phyloP scores from a whole-genome alignment of 345 rosid genomes.

The Cardamine resedifolia region DNA sequence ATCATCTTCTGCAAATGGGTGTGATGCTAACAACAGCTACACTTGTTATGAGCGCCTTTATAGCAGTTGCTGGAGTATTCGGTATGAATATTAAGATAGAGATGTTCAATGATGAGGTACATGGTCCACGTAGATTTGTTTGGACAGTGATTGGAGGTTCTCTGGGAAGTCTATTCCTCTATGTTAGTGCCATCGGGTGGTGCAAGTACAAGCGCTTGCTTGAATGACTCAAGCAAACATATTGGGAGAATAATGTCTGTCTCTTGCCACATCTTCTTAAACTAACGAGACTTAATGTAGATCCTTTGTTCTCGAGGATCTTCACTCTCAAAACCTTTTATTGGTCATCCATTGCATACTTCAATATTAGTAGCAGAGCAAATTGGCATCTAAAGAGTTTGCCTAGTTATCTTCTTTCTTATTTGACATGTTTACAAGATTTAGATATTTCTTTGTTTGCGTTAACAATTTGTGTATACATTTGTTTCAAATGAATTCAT shows the following conservation, averaged over 20 bases:
- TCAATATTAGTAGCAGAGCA: neutral
- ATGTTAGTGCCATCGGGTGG: constrained; percentile 80
- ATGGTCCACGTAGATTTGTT: constrained; percentile 49
- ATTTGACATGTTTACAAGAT: too few species aligned
- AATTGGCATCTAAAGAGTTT: neutral
- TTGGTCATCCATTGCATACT: neutral
- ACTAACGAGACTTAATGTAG: neutral
- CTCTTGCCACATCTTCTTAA: neutral
- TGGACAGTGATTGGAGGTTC: constrained; percentile 80
- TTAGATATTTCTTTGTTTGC: neutral
- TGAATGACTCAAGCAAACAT: constrained; percentile 38
- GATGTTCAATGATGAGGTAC: constrained; percentile 34
- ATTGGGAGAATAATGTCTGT: constrained; percentile 2
- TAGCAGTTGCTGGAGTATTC: constrained; percentile 66
- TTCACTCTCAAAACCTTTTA: neutral
- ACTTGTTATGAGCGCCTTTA: constrained; percentile 63
- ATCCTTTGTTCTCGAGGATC: neutral
- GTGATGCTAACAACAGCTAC: constrained; percentile 93
- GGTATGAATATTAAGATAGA: constrained; percentile 77
- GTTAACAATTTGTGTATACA: neutral
- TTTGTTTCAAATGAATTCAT: neutral
- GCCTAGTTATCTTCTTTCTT: neutral
- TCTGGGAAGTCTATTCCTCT: constrained; percentile 58
- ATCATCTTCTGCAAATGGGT: constrained; percentile 94
- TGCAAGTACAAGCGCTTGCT: constrained; percentile 77